Base-by-base conservation (phyloP, 768 basidiomycete species). In the Crassisporium funariophilum region DNA sequence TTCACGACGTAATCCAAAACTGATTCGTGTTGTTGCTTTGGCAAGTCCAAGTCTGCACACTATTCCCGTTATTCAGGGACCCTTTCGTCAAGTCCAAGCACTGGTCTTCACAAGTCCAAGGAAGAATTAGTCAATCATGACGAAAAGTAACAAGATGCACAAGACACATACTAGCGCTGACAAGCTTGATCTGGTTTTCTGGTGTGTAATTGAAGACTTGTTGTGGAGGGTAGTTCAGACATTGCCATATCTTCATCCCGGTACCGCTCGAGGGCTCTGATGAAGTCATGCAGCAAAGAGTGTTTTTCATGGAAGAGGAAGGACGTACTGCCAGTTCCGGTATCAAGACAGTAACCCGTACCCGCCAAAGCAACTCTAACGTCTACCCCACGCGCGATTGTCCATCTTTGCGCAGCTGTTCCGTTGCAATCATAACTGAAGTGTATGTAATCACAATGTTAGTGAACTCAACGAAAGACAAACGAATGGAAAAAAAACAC, bases 381-480 rank as follows among this genome's bases (percentile, higher is more conserved):
- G 5, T 33, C 41, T 1, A 57, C 58, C 27, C 41, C 49, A 9
- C 44, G 56, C 6, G 37, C 19, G 12, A 64, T 37, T 13, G 53
- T 24, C 64, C 64, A 66, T 33, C 56, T 35, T 41, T 66, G 60
- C 1, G 60, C 61, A 13, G 46, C 38, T 16, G 51, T 56, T 11
- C 50, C 56, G 47, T 64, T 66, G 35, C 64, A 66, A 27, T 66
- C 64, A 27, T 56, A 61, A 19, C 64, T 64, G 8, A 16, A 25
- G 22, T 23, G 4, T 29, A 11, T n/a, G n/a, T 11, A 10, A 20
- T 2, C 9, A 36, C 34, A 22, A 16, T n/a, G n/a, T n/a, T n/a
- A n/a, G n/a, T n/a, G n/a, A n/a, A n/a, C n/a, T n/a, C n/a, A 15
- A 11, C 9, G 9, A 6, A 17, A 33, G 11, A 21, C 11, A 16